These are phyloP conservation scores for Clonostachys rosea DNA, from an alignment of 2,329 filamentous ascomycete species.

Conservation along the genomic window DNA sequence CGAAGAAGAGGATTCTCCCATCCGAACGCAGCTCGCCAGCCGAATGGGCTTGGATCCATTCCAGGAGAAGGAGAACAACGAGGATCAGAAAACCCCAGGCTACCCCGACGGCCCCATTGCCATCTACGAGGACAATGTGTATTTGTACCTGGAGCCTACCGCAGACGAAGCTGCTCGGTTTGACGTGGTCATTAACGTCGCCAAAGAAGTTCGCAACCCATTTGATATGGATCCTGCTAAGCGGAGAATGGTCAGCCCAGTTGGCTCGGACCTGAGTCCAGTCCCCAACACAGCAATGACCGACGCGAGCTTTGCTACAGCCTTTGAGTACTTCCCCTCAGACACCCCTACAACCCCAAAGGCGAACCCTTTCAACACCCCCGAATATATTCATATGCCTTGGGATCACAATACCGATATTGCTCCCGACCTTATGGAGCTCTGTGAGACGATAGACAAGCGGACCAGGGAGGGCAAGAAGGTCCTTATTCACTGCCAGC, in stretches of 20 bases:
- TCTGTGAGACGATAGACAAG: constrained; percentile 74
- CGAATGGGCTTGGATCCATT: constrained; percentile 50
- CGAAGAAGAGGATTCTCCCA: constrained; percentile 52
- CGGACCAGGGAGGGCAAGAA: constrained; percentile 70
- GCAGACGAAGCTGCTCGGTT: constrained; percentile 73
- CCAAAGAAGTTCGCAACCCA: constrained; percentile 75
- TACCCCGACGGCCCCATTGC: constrained; percentile 80
- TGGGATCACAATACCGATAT: constrained; percentile 92
- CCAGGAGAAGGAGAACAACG: constrained; percentile 66
- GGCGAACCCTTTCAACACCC: constrained; percentile 42
- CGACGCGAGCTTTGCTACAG: constrained; percentile 53
- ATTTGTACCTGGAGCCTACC: constrained; percentile 75
- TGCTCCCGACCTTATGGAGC: constrained; percentile 66
- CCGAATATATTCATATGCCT: constrained; percentile 82
- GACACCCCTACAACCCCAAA: constrained; percentile 52
- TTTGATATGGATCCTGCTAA: constrained; percentile 37
- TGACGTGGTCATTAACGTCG: constrained; percentile 81
- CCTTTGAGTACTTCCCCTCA: constrained; percentile 48
- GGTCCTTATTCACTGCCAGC: constrained; percentile 80
- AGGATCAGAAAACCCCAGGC: constrained; percentile 75
- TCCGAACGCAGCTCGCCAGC: constrained; percentile 58
- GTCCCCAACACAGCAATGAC: constrained; percentile 52
- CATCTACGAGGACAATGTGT: constrained; percentile 75
- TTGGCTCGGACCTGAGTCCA: constrained; percentile 29
- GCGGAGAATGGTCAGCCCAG: constrained; percentile 18